phyloP scores from a whole-genome alignment of 139 green algal species.

The Micractinium conductrix region DNA sequence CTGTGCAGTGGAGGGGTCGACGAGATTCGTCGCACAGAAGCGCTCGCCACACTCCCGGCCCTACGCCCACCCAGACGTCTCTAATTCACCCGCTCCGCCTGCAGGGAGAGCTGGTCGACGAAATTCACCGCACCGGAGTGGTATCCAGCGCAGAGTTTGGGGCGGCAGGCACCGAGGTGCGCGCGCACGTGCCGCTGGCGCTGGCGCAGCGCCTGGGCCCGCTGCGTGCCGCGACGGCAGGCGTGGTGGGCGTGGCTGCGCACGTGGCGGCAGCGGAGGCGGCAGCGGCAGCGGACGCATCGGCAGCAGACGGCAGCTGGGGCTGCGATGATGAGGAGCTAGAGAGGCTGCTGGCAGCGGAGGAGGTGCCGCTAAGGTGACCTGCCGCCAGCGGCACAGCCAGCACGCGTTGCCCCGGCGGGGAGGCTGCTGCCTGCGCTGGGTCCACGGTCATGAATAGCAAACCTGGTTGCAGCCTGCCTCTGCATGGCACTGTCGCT shows the following conservation, averaged over 20 bases:
- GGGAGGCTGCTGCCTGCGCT: too few relatives aligned
- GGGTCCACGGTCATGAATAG: too few relatives aligned
- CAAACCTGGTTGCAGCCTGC: too few relatives aligned
- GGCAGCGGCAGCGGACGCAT: background rate
- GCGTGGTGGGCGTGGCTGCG: background rate
- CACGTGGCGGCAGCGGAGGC: background rate
- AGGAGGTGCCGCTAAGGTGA: conserved; percentile 1
- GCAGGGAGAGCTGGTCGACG: conserved; percentile 55
- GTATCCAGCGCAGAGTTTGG: conserved; percentile 47
- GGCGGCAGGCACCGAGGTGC: conserved; percentile 39
- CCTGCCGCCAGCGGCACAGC: too few relatives aligned
- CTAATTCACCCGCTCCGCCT: background rate
- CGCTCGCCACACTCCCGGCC: too few relatives aligned
- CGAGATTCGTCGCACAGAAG: too few relatives aligned
- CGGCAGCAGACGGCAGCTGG: background rate
- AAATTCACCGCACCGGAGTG: conserved; percentile 48
- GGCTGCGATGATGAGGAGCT: background rate
- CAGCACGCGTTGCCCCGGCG: too few relatives aligned
- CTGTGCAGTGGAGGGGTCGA: too few relatives aligned
- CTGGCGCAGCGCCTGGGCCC: conserved; percentile 41
- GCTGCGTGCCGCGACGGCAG: conserved; percentile 16
- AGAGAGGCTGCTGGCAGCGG: background rate
- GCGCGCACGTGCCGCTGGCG: conserved; percentile 46
- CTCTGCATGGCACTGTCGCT: too few relatives aligned
- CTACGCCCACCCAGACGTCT: background rate